These are phyloP conservation scores for Orbilia brochopaga DNA, from an alignment of 2,329 filamentous ascomycete species.

Conservation along the genomic window DNA sequence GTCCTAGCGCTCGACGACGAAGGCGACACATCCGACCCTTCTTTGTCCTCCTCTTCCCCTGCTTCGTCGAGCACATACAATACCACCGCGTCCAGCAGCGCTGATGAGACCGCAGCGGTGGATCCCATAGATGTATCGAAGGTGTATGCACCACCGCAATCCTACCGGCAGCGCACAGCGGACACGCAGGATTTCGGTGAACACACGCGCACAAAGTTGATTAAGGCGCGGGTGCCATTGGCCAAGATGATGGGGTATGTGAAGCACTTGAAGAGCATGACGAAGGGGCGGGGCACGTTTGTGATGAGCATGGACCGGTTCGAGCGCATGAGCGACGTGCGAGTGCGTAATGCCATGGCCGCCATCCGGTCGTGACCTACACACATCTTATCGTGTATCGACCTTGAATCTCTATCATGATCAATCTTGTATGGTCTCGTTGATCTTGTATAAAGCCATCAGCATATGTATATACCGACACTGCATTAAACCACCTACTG, in stretches of 20 bases:
- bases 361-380: conserved; percentile 27
- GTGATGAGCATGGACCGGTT: conserved; percentile 76
- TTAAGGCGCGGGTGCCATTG: conserved; percentile 85
- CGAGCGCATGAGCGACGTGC: conserved; percentile 68
- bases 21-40: conserved; percentile 52
- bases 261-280: conserved; percentile 84
- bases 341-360: conserved; percentile 65
- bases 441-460: too few relatives aligned
- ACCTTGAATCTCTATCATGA: too few relatives aligned
- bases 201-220: conserved; percentile 64
- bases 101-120: conserved; percentile 21
- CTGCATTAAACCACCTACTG: too few relatives aligned
- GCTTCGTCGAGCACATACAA: conserved; percentile 23
- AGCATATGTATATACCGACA: not conserved
- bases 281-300: conserved; percentile 79
- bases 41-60: conserved; percentile 45
- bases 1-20: conserved; percentile 71
- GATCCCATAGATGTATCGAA: conserved; percentile 69
- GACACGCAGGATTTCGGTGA: conserved; percentile 61
- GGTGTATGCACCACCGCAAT: conserved; percentile 72
- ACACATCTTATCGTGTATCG: too few relatives aligned
- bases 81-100: conserved; percentile 36
- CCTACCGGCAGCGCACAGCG: conserved; percentile 60
- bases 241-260: conserved; percentile 98
- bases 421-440: too few relatives aligned